phyloP scores from a whole-genome alignment of 805 yeast genomes.

The Myxozyma neotropica region DNA sequence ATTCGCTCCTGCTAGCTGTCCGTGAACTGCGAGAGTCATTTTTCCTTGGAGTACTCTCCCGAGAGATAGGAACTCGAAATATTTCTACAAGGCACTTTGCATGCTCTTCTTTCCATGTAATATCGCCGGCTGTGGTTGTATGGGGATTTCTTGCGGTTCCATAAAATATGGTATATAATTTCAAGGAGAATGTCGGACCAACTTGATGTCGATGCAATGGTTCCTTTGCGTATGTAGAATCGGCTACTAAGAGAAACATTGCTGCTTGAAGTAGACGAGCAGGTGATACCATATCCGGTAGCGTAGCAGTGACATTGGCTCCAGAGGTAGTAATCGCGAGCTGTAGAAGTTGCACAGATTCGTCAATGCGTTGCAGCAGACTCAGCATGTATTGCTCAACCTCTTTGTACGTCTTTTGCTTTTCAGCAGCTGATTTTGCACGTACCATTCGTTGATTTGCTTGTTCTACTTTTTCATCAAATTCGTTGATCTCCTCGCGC shows the following conservation, averaged over 20 bases:
- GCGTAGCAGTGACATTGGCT: constrained; percentile 54
- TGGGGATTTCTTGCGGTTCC: constrained; percentile 50
- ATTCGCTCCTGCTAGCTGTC: background rate
- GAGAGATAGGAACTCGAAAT: constrained; percentile 37
- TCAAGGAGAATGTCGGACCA: constrained; percentile 63
- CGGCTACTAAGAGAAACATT: constrained; percentile 48
- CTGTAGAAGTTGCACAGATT: constrained; percentile 65
- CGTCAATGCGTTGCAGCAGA: constrained; percentile 56
- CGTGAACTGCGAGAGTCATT: constrained; percentile 1
- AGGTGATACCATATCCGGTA: constrained; percentile 61
- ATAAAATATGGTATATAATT: constrained; percentile 60
- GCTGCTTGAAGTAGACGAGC: constrained; percentile 68
- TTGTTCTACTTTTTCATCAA: constrained; percentile 53
- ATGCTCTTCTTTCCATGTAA: constrained; percentile 74
- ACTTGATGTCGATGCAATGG: constrained; percentile 44
- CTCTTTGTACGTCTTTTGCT: constrained; percentile 47
- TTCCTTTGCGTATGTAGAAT: constrained; percentile 38
- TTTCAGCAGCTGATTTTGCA: constrained; percentile 31
- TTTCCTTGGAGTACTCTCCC: background rate
- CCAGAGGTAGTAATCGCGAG: constrained; percentile 71
- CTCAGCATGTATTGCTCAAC: constrained; percentile 55
- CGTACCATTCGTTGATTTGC: constrained; percentile 43
- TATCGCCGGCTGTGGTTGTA: constrained; percentile 48
- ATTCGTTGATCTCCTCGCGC: constrained; percentile 58
- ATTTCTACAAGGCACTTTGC: constrained; percentile 57